A percentile compares a stretch with the other conserved stretches of the same genome.
These are phyloP conservation scores for Viridothelium virens DNA, from an alignment of 495 filamentous ascomycete species.

Conservation along the genomic window DNA sequence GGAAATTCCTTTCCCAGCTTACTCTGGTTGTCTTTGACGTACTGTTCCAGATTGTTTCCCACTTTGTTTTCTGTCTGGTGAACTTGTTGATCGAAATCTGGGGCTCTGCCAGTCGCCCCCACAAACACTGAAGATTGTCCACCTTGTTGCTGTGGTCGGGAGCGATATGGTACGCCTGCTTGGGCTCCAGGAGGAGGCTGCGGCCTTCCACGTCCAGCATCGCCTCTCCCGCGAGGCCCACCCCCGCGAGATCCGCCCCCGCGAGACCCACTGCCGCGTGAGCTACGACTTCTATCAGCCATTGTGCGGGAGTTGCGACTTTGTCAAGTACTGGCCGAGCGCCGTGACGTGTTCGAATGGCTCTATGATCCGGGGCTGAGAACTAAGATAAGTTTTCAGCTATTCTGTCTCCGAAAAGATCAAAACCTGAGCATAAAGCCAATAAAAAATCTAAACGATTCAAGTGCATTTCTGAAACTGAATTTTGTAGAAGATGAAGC, in stretches of 20 bases:
- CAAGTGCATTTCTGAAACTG: too few species aligned
- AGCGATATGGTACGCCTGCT: too few species aligned
- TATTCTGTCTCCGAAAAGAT: too few species aligned
- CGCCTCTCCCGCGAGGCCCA: slow-evolving; percentile 1
- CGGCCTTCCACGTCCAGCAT: neutral
- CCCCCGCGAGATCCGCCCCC: neutral
- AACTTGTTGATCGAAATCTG: slow-evolving; percentile 1
- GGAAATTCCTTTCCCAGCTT: slow-evolving; percentile 24
- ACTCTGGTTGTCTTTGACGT: slow-evolving; percentile 8
- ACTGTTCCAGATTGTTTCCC: slow-evolving; percentile 13
- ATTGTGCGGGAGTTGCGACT: neutral
- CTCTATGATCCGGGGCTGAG: neutral
- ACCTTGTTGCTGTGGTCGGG: too few species aligned
- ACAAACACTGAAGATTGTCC: neutral
- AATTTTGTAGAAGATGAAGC: too few species aligned
- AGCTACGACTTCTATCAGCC: neutral
- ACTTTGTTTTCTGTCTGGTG: slow-evolving; percentile 16
- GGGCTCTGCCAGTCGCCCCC: slow-evolving; percentile 1
- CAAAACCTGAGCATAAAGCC: too few species aligned
- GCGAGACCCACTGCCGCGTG: neutral
- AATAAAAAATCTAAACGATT: too few species aligned
- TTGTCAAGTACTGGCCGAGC: neutral
- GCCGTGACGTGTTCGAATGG: too few species aligned
- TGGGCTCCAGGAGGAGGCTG: too few species aligned
- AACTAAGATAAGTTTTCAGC: neutral